Conservation (phyloP, 768 basidiomycete species). For the Suillus variegatus region DNA sequence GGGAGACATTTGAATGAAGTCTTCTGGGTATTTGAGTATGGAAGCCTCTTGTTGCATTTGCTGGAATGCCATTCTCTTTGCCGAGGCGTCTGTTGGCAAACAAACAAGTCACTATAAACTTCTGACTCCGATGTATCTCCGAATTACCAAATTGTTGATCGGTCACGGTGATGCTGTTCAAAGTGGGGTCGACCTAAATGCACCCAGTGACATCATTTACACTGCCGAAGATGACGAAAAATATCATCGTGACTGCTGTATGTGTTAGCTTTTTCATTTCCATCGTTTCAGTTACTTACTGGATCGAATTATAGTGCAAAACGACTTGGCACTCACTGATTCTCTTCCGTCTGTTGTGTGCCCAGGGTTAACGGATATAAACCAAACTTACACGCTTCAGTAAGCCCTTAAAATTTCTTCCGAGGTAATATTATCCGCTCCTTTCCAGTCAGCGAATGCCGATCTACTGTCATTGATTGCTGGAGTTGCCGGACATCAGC, state of each 20-base stretch:
- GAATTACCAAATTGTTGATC: too few relatives aligned
- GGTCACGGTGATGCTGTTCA: too few relatives aligned
- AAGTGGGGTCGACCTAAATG: conserved; percentile 24
- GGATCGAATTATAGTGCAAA: conserved; percentile 29
- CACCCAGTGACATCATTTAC: conserved; percentile 40
- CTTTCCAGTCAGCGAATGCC: too few relatives aligned
- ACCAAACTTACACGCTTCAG: too few relatives aligned
- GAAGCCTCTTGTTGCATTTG: conserved; percentile 61
- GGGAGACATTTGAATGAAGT: conserved; percentile 56
- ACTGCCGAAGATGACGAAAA: conserved; percentile 35
- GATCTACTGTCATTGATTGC: too few relatives aligned
- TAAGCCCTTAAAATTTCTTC: too few relatives aligned
- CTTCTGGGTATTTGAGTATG: conserved; percentile 73
- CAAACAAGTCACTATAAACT: too few relatives aligned
- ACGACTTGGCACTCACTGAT: conserved; percentile 49
- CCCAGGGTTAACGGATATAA: too few relatives aligned
- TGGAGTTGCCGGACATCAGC: too few relatives aligned
- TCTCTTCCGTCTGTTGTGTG: too few relatives aligned
- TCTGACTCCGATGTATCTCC: too few relatives aligned
- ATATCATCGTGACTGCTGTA: conserved; percentile 32
- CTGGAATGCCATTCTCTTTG: conserved; percentile 30
- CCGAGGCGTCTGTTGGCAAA: conserved; percentile 5
- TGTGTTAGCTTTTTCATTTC: conserved; percentile 8
- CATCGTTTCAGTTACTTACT: neutral
- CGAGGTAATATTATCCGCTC: too few relatives aligned